phyloP scores from a whole-genome alignment of 345 rosid species.

The Linum lewisii region DNA sequence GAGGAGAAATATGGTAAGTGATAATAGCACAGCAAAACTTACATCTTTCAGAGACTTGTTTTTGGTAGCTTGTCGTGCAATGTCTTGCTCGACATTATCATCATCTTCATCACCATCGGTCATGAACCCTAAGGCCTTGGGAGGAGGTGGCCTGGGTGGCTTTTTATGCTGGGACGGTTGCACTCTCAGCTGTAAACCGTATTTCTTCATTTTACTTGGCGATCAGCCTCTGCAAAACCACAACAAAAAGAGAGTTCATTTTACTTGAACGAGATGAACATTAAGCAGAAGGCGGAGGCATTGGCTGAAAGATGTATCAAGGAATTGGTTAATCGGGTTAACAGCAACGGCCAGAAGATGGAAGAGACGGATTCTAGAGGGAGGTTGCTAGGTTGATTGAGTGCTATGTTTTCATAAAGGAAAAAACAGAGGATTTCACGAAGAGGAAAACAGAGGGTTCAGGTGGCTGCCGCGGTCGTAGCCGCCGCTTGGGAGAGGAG shows the following conservation, averaged over 20 bases:
- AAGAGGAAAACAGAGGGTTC: slow-evolving; percentile 32
- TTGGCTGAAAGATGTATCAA: slow-evolving; percentile 57
- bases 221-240: background rate
- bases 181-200: slow-evolving; percentile 76
- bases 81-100: slow-evolving; percentile 64
- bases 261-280: slow-evolving; percentile 44
- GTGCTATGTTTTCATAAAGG: slow-evolving; percentile 14
- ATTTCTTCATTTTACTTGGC: slow-evolving; percentile 48
- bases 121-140: slow-evolving; percentile 36
- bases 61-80: slow-evolving; percentile 64
- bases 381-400: background rate
- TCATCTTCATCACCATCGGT: slow-evolving; percentile 53
- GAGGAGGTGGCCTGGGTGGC: slow-evolving; percentile 47
- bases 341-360: slow-evolving; percentile 40
- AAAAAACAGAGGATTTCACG: slow-evolving; percentile 47
- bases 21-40: background rate
- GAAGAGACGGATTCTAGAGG: slow-evolving; percentile 6
- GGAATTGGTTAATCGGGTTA: slow-evolving; percentile 39
- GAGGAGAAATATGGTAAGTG: background rate
- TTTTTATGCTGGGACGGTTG: slow-evolving; percentile 49
- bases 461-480: background rate
- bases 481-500: background rate
- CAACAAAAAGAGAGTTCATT: background rate
- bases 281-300: slow-evolving; percentile 55
- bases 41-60: slow-evolving; percentile 72